Conservation (phyloP, 176 grass and related monocot species). For the Hordeum vulgare region DNA sequence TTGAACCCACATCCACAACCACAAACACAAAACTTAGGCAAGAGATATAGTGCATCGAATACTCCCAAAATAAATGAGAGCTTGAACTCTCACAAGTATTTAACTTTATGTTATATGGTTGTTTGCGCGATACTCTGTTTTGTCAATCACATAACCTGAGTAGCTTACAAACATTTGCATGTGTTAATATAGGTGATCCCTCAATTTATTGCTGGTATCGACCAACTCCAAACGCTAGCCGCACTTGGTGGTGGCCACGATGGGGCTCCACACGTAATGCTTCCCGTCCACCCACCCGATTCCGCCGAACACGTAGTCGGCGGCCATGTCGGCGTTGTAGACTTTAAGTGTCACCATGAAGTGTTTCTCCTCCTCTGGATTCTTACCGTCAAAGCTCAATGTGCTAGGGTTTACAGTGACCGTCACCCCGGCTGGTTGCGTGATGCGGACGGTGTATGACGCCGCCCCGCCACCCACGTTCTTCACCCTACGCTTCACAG, state of each 20-base stretch:
- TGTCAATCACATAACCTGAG: no score
- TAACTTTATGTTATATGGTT: no score
- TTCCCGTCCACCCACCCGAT: slow-evolving; percentile 43
- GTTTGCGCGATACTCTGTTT: no score
- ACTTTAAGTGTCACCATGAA: slow-evolving; percentile 38
- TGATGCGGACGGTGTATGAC: slow-evolving; percentile 23
- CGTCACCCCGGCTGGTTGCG: neutral
- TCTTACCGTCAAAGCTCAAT: neutral
- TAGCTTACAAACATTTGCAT: no score
- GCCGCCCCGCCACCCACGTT: slow-evolving; percentile 33
- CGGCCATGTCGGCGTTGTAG: neutral
- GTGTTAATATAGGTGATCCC: no score
- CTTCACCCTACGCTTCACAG: slow-evolving; percentile 41
- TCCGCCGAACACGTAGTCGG: slow-evolving; percentile 36
- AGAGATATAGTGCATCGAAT: no score
- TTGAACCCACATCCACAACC: no score
- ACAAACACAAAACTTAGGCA: no score
- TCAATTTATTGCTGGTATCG: no score
- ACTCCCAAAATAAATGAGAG: no score
- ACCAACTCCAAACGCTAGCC: neutral
- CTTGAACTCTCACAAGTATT: no score
- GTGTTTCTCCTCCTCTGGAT: slow-evolving; percentile 34
- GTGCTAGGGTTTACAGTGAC: slow-evolving; percentile 29
- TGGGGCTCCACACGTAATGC: slow-evolving; percentile 37
- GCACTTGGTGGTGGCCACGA: slow-evolving; percentile 26